These are phyloP conservation scores for Pezicula neosporulosa DNA, from an alignment of 2,329 filamentous ascomycete genomes.

Conservation along the genomic window DNA sequence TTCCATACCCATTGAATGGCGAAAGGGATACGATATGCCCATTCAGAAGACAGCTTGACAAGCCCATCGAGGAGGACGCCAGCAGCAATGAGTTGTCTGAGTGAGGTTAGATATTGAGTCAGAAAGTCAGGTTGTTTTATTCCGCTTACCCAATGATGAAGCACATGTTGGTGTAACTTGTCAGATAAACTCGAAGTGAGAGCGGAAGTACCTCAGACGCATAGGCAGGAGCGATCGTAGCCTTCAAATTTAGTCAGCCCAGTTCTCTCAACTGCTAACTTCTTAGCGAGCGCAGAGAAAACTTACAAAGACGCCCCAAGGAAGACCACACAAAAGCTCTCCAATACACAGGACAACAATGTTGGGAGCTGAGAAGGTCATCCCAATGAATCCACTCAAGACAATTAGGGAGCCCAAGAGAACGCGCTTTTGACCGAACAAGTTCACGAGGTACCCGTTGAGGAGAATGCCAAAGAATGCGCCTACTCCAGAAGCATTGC, in stretches of 20 bases:
- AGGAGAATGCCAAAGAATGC: constrained; percentile 26
- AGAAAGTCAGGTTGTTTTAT: background rate
- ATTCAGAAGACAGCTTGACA: constrained; percentile 36
- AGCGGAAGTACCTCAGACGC: constrained; percentile 40
- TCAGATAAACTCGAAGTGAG: constrained; percentile 37
- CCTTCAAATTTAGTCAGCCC: constrained; percentile 22
- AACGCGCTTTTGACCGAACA: constrained; percentile 40
- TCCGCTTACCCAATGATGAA: constrained; percentile 35
- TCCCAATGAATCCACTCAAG: constrained; percentile 42
- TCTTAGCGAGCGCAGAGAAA: constrained; percentile 44
- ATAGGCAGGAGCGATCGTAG: constrained; percentile 38
- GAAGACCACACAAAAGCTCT: constrained; percentile 35
- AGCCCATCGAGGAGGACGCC: constrained; percentile 41
- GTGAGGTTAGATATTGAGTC: background rate
- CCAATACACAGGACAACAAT: constrained; percentile 39
- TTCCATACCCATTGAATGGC: constrained; percentile 38
- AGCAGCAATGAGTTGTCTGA: constrained; percentile 37
- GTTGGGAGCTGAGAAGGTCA: constrained; percentile 45
- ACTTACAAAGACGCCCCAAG: constrained; percentile 41
- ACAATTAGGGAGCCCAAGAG: constrained; percentile 39
- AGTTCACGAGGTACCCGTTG: constrained; percentile 39
- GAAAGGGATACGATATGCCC: constrained; percentile 44
- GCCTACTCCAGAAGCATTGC: constrained; percentile 15
- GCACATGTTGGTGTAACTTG: constrained; percentile 41
- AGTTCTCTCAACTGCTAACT: constrained; percentile 34